Conservation (phyloP, 2,329 filamentous ascomycete species). For the Rugonectria rugulosa region DNA sequence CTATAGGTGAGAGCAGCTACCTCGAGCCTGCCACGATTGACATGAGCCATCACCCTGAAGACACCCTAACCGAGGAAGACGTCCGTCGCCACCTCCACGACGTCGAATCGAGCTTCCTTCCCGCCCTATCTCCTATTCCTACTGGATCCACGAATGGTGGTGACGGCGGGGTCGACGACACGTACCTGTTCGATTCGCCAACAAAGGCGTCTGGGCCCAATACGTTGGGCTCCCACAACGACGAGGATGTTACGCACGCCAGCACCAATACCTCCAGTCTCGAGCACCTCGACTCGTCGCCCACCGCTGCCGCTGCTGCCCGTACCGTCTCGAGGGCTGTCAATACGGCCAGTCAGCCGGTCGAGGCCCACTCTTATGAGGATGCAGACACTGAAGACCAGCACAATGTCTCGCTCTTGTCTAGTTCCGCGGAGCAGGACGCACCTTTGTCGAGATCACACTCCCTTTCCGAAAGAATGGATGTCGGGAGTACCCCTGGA, state of each 20-base stretch:
- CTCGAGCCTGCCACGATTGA: conserved; percentile 51
- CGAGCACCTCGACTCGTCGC: conserved; percentile 64
- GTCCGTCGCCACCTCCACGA: conserved; percentile 66
- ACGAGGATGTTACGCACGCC: conserved; percentile 39
- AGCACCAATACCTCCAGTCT: conserved; percentile 58
- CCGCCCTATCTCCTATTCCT: conserved; percentile 63
- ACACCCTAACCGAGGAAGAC: conserved; percentile 61
- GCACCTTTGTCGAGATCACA: conserved; percentile 43
- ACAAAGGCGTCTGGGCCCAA: conserved; percentile 43
- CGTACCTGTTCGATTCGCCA: conserved; percentile 63
- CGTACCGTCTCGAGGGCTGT: conserved; percentile 61
- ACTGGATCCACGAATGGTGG: conserved; percentile 49
- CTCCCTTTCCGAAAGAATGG: conserved; percentile 43
- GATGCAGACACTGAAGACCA: conserved; percentile 38
- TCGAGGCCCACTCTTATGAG: conserved; percentile 31
- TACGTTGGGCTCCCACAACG: conserved; percentile 26
- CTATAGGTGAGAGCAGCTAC: conserved; percentile 50
- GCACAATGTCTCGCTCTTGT: conserved; percentile 42
- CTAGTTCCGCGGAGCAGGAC: conserved; percentile 41
- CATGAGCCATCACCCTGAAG: conserved; percentile 44
- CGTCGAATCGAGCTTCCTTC: conserved; percentile 71
- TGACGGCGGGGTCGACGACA: conserved; percentile 58
- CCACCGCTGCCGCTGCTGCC: conserved; percentile 62
- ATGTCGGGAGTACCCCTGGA: conserved; percentile 57
- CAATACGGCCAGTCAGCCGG: conserved; percentile 51